Evolutionary conservation across 1,284 basidiomycete species (phyloP).

Genomic region (Tilletia indica): DNA sequence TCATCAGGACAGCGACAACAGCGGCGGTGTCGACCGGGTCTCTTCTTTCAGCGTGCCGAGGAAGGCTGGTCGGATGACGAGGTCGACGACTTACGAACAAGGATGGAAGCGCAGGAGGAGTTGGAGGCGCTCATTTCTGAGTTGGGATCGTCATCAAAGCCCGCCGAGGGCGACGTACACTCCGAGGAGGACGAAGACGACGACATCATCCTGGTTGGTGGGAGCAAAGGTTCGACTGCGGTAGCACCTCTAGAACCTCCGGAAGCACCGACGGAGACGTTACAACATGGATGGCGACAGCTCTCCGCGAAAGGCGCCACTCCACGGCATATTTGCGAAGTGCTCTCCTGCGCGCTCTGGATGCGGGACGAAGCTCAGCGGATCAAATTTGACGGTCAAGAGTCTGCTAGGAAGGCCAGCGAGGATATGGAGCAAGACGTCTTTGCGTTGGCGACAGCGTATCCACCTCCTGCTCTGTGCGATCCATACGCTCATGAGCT

Average conservation of each 20-base stretch:
- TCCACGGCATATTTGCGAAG: neutral
- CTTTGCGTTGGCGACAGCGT: conserved; percentile 1
- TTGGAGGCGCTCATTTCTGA: conserved; percentile 2
- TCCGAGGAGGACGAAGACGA: neutral
- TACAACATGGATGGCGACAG: too few relatives aligned
- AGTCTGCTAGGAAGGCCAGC: neutral
- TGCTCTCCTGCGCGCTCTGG: conserved; percentile 5
- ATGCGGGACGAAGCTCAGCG: neutral
- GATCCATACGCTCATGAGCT: neutral
- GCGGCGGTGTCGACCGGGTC: neutral
- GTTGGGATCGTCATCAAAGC: neutral
- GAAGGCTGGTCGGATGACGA: neutral
- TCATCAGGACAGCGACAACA: neutral
- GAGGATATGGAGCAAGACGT: neutral
- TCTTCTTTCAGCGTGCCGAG: neutral
- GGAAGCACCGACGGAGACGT: too few relatives aligned
- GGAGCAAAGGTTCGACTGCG: neutral
- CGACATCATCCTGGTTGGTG: neutral
- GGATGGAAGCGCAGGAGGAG: conserved; percentile 3
- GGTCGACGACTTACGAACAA: neutral
- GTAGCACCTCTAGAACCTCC: neutral
- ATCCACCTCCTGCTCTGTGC: neutral
- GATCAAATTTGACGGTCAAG: neutral
- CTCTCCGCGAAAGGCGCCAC: neutral
- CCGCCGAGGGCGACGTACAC: neutral